Conservation (phyloP, 352 stramenopile genomes). For the Phytophthora sansomeana region DNA sequence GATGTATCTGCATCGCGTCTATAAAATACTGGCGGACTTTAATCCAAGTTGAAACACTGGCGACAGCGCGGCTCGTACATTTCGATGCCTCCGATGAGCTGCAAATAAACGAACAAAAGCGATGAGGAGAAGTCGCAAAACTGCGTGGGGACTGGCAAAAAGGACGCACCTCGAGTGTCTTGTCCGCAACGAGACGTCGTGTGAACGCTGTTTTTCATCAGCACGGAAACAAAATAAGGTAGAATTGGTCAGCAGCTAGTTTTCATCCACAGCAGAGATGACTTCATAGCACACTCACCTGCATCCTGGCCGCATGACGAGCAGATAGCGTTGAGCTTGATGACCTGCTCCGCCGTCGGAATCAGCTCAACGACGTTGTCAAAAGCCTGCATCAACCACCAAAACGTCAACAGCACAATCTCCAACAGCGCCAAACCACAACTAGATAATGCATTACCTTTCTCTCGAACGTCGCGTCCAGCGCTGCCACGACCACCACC, state of each 20-base stretch:
- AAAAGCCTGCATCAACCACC: slow-evolving; percentile 57
- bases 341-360: slow-evolving; percentile 76
- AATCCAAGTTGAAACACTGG: slow-evolving; percentile 66
- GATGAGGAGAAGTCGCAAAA: neutral
- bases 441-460: too few species aligned
- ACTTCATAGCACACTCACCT: slow-evolving; percentile 34
- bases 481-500: slow-evolving; percentile 79
- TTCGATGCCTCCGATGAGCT: slow-evolving; percentile 83
- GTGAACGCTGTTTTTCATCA: slow-evolving; percentile 68
- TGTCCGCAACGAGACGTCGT: slow-evolving; percentile 71
- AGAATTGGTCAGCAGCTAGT: neutral
- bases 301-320: slow-evolving; percentile 79
- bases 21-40: slow-evolving; percentile 27
- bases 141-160: neutral
- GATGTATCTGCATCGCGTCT: slow-evolving; percentile 22
- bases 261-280: neutral
- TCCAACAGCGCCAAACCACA: too few species aligned
- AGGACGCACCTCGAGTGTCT: slow-evolving; percentile 65
- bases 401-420: too few species aligned
- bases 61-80: slow-evolving; percentile 85
- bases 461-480: slow-evolving; percentile 81
- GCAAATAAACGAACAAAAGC: slow-evolving; percentile 5
- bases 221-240: neutral
- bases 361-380: slow-evolving; percentile 77
- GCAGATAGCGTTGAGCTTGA: slow-evolving; percentile 89